Base-by-base conservation (phyloP, 2,329 filamentous ascomycete species). In the Botrytis byssoidea region DNA sequence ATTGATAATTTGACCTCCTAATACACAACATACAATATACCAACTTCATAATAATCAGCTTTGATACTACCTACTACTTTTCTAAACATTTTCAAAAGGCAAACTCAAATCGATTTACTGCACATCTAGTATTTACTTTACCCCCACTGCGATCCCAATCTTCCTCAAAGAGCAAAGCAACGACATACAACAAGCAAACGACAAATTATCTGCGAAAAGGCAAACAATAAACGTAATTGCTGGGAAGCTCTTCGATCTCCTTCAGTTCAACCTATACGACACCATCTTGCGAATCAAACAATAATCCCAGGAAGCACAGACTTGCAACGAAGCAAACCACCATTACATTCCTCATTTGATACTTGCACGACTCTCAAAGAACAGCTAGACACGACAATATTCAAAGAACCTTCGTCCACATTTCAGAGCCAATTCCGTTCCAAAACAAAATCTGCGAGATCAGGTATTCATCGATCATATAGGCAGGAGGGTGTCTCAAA, bases 321-420 rank as follows among this genome's bases (percentile, higher is more conserved):
- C 32, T 55, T 25, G 8, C 32, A 40, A 3, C 46, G 65, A 67
- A 40, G 22, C 46, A 42, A 25, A 32, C 18, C 48, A 37, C 66
- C 48, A 35, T 57, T 57, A 42, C 66, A 57, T 68, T 68, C 66
- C 66, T 57, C 66, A 29, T 68, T 37, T 37, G 48, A 68, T 68
- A 55, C 46, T 55, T 55, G 46, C 65, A 67, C 65, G 29, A 68
- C 48, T 20, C 35, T 42, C 46, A 57, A 55, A 57, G 65, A 68
- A 42, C 35, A 42, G 46, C 48, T 57, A n/a, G 6, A 48, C 48
- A 55, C 18, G 57, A 57, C n/a, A 42, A 16, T 14, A 42, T 10
- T 57, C 48, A 57, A 32, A 57, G 35, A 42, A 42, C 55, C 16
- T 57, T 32, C 66, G 9, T 42, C 29, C 18, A 42, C 6, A n/a